Evolutionary conservation across 2,329 filamentous ascomycete genomes (phyloP), one percentile per base, ranked within the genome.

Genomic region (Ascochyta lentis): DNA sequence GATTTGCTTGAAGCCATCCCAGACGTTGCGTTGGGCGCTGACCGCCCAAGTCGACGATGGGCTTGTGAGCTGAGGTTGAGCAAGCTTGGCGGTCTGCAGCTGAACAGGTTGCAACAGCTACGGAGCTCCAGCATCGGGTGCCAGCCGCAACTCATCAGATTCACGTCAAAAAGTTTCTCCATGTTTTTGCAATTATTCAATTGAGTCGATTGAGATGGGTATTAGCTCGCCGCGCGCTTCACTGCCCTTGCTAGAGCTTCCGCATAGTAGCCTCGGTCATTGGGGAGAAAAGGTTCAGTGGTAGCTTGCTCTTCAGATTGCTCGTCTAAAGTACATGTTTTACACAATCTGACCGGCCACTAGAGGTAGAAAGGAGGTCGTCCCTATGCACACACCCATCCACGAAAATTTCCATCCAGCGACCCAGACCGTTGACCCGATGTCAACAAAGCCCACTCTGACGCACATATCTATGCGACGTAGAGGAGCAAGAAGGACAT

Each of bases 401-500:
- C 70, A 63, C 70, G 68, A 63, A 71, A 70, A 68, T 74, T 74
- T 69, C 69, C 68, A 69, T 68, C 67, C 67, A 65, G 69, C 65
- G 60, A 65, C 66, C 69, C 71, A 66, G 67, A 64, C 70, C 70
- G 63, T 61, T 67, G 69, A 72, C 70, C 67, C 66, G 56, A 68
- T 67, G 59, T 57, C 68, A 72, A 56, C 54, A 53, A 23, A 57
- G 54, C 54, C 70, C 67, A 72, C 67, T 64, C 65, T 58, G 56
- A 66, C 64, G 68, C 67, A 73, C 65, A 68, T 62, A 67, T 74
- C 72, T 76, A 76, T 60, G 72, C 72, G 54, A 76, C 74, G 74
- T 76, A 77, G 68, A 76, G 73, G 67, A 76, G 72, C 59, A 77
- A 58, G 74, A 77, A 77, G 53, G 74, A 76, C 73, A 80, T 78